A percentile compares a stretch with the other conserved stretches of the same genome.
Evolutionary conservation across 805 yeast species (phyloP).

Genomic region (Hanseniaspora pseudoguilliermondii): DNA sequence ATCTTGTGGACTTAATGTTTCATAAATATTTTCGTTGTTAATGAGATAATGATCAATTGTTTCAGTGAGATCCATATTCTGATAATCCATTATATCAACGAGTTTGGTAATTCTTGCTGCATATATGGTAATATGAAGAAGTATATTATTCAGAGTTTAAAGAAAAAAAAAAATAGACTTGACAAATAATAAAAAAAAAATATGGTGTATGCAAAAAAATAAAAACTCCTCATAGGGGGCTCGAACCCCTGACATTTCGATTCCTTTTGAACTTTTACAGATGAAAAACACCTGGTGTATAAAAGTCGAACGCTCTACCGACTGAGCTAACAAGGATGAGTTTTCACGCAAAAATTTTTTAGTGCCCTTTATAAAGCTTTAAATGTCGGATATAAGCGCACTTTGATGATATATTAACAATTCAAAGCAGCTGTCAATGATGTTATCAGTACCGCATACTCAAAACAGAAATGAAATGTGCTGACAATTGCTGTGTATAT

Average conservation of each 20-base stretch:
- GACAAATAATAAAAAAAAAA: neutral
- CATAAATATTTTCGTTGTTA: neutral
- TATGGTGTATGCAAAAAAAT: slow-evolving; percentile 11
- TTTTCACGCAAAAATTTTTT: slow-evolving; percentile 18
- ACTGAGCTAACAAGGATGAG: slow-evolving; percentile 49
- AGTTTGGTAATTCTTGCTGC: too few species aligned
- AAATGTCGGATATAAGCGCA: neutral
- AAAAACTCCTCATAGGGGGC: slow-evolving; percentile 39
- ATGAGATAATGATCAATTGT: neutral
- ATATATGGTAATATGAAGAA: too few species aligned
- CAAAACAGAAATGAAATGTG: too few species aligned
- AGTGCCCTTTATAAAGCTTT: neutral
- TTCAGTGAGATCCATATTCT: neutral
- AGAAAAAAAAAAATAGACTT: too few species aligned
- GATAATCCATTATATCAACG: neutral
- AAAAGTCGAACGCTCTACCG: slow-evolving; percentile 63
- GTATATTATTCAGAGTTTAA: too few species aligned
- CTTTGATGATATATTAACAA: too few species aligned
- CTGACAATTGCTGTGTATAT: too few species aligned
- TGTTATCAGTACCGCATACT: too few species aligned
- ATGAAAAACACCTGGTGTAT: slow-evolving; percentile 24
- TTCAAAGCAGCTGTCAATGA: too few species aligned
- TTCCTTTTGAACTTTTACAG: slow-evolving; percentile 18
- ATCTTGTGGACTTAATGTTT: neutral
- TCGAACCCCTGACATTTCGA: slow-evolving; percentile 41